These are phyloP conservation scores for Nectriaceae sp. DNA, from an alignment of 2,329 filamentous ascomycete species.

Conservation along the genomic window DNA sequence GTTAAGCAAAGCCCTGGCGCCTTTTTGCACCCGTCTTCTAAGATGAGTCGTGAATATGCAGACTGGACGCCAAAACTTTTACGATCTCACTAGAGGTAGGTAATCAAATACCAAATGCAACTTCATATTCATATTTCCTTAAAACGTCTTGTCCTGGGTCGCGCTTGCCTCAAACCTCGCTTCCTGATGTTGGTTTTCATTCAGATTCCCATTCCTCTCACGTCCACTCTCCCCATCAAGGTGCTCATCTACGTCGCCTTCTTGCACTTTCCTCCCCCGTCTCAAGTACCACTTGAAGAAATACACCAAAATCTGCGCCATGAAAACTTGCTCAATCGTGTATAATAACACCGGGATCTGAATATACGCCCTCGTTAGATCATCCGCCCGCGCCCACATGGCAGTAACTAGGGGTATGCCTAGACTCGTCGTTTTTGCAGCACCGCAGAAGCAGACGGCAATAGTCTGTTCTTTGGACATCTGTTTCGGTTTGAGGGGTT, in stretches of 20 bases:
- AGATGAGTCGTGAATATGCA: too few relatives aligned
- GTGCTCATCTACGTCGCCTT: constrained; percentile 25
- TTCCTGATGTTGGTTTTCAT: too few relatives aligned
- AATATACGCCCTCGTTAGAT: constrained; percentile 57
- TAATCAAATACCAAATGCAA: too few relatives aligned
- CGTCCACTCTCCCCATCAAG: too few relatives aligned
- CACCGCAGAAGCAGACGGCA: constrained; percentile 72
- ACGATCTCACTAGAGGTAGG: too few relatives aligned
- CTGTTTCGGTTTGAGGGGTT: constrained; percentile 49
- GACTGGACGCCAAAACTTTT: too few relatives aligned
- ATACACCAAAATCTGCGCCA: constrained; percentile 47
- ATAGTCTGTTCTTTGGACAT: constrained; percentile 64
- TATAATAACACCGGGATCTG: constrained; percentile 66
- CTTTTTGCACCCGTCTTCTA: too few relatives aligned
- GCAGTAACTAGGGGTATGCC: constrained; percentile 68
- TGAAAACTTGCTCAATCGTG: constrained; percentile 56
- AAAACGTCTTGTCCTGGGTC: too few relatives aligned
- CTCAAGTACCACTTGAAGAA: constrained; percentile 49
- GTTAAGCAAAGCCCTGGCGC: too few relatives aligned
- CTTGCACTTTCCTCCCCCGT: constrained; percentile 22
- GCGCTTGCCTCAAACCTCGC: too few relatives aligned
- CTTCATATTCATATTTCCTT: too few relatives aligned
- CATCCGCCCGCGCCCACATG: constrained; percentile 63
- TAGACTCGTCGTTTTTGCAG: constrained; percentile 71
- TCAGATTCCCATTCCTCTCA: too few relatives aligned